Base-by-base conservation (phyloP, 2,329 filamentous ascomycete species). In the Cytospora piceae region DNA sequence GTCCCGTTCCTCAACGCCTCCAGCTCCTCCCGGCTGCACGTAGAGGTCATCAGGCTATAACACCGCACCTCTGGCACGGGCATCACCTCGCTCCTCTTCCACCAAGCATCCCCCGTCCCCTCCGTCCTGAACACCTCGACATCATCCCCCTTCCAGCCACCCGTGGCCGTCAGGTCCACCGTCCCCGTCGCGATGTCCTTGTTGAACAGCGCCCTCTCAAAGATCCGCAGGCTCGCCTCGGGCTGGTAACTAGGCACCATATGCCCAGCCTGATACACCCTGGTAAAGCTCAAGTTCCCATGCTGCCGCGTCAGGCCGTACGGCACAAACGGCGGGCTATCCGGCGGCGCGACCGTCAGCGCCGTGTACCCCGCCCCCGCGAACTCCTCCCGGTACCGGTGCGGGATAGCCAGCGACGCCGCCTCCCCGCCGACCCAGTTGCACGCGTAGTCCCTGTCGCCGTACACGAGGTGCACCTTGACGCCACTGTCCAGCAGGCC, bases 261-360 rank as follows among this genome's bases (percentile, higher is more conserved):
- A 69, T 87, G 85, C 0, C 85, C 84, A 3, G 84, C 79, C 68
- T 86, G 79, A 69, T 83, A 85, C 15, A 87, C 80, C 0, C 85
- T 78, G 11, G 81, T 82, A 72, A 87, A 87, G 3, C 82, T 84
- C 53, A 87, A 80, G 67, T 90, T 90, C 2, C 87, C 89, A 68
- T 84, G 86, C 72, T 92, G 88, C 1, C 89, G 81, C 0, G 90
- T 88, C 55, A 84, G 82, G 12, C 89, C 90, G 31, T 83, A 88
- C 24, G 66, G 52, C 60, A 66, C 66, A 12, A 66, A 61, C 6
- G 66, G 66, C 49, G 66, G 63, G 5, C 81, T 77, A 3, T 77
- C 79, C 69, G 89, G 87, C 9, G 87, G 84, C 17, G 60, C 24
- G 2, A 81, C 79, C 20, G 84, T 77, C 62, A 93, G 82, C 6